phyloP scores from a whole-genome alignment of 139 green algal species.

The Tetraselmis striata region DNA sequence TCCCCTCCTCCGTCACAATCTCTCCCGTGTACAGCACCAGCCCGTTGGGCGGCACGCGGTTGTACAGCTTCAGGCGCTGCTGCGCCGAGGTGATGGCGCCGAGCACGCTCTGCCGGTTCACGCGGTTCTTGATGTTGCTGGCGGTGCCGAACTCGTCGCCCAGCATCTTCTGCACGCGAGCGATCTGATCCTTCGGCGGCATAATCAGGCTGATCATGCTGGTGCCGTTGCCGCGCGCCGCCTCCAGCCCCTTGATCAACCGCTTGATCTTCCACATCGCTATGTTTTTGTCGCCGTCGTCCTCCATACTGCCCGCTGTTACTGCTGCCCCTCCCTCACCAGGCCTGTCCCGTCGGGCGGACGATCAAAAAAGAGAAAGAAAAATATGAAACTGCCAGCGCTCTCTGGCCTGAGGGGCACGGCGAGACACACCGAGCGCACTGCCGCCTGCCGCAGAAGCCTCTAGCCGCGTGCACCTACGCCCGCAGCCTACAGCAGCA shows the following conservation, averaged over 20 bases:
- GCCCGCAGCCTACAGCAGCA: too few relatives aligned
- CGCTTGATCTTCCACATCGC: conserved; percentile 93
- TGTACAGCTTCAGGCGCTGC: conserved; percentile 94
- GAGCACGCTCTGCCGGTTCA: conserved; percentile 97
- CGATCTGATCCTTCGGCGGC: conserved; percentile 94
- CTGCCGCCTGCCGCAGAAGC: too few relatives aligned
- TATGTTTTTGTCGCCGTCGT: conserved; percentile 68
- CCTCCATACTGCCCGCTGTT: too few relatives aligned
- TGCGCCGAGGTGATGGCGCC: conserved; percentile 96
- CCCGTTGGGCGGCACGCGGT: conserved; percentile 89
- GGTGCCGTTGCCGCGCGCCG: conserved; percentile 89
- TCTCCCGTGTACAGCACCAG: conserved; percentile 97
- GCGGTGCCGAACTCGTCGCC: conserved; percentile 95
- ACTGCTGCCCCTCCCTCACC: too few relatives aligned
- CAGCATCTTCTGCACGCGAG: conserved; percentile 93
- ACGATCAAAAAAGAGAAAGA: too few relatives aligned
- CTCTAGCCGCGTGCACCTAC: too few relatives aligned
- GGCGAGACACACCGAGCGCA: too few relatives aligned
- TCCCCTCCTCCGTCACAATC: conserved; percentile 97
- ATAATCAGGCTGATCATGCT: conserved; percentile 99
- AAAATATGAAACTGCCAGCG: too few relatives aligned
- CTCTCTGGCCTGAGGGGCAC: too few relatives aligned
- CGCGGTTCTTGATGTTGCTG: conserved; percentile 97
- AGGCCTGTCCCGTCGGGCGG: too few relatives aligned
- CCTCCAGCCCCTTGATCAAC: conserved; percentile 82